Evolutionary conservation across 495 filamentous ascomycete species (phyloP), one percentile per base, ranked within the genome.

Genomic region (Aspergillus heteromorphus): DNA sequence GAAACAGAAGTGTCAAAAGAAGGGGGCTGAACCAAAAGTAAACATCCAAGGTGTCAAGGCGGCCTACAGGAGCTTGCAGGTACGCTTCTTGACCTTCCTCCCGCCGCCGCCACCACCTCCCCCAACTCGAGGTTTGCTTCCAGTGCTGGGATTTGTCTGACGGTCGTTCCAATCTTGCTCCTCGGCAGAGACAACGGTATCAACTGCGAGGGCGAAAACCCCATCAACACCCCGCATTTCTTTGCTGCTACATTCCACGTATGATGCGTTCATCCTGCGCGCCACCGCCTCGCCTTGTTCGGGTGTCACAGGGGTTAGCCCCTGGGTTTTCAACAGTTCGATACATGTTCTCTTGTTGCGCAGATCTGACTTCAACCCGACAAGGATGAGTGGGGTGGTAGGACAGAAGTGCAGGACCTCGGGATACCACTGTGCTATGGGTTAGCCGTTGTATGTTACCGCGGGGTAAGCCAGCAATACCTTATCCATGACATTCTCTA

Each of bases 361-460:
- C 49, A 98, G 86, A 69, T 98, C 93, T 42, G 92, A 96, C 68
- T 98, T 98, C 51, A 98, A 82, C 45, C 95, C 93, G 54, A 96
- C 87, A 20, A 98, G 88, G 69, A 98, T 87, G 47, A 98, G 83
- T 3, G 93, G 93, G 2, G 93, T 97, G 58, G 91, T 93, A 9
- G 93, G 95, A 74, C 93, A 97, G 78, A 98, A 98, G 69, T 98
- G 93, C 48, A 97, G 83, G 59, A 98, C 93, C 79, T 98, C 93
- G 55, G 93, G 93, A 63, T 96, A 98, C 93, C 93, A 98, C 93
- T 98, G 40, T 48, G 38, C 20, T 17, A 21, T 27, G 48, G 7
- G 38, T 30, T 36, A 38, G 58, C n/a, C 9, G n/a, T 20, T 45
- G 21, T 48, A 27, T 36, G 13, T 18, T 21, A 27, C n/a, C 8